These are phyloP conservation scores for Chiua virens DNA, from an alignment of 768 basidiomycete genomes.

Conservation along the genomic window DNA sequence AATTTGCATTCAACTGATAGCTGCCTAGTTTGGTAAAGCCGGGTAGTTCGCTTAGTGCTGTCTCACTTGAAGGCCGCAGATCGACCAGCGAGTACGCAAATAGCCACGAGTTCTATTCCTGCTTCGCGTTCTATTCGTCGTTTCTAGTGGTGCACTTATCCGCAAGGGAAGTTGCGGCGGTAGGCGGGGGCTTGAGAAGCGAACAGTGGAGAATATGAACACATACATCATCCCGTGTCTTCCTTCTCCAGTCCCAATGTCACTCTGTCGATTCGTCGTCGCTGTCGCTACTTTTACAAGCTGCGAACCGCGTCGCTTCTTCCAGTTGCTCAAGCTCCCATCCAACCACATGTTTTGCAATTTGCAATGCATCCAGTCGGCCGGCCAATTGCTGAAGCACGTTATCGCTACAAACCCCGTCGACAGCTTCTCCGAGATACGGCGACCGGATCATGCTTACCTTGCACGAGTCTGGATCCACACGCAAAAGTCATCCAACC, in stretches of 20 bases:
- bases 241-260: constrained; percentile 15
- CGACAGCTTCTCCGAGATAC: background rate
- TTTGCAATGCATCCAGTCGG: constrained; percentile 36
- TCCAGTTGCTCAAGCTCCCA: constrained; percentile 76
- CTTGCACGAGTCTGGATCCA: constrained; percentile 73
- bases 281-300: constrained; percentile 54
- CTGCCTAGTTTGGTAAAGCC: no score
- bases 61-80: no score
- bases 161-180: background rate
- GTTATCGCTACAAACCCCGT: constrained; percentile 50
- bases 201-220: background rate
- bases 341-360: constrained; percentile 58
- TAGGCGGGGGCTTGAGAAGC: background rate
- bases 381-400: constrained; percentile 47
- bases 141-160: no score
- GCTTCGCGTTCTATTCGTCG: no score
- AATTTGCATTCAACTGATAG: no score
- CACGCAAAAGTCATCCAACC: constrained; percentile 83
- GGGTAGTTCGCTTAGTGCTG: no score
- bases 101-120: no score
- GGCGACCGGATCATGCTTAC: constrained; percentile 40
- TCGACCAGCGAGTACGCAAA: no score
- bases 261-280: constrained; percentile 59
- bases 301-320: constrained; percentile 42
- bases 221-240: constrained; percentile 1